These are phyloP conservation scores for Syncephalastrum sp. DNA, from an alignment of 371 early-diverging fungal species.

Conservation along the genomic window DNA sequence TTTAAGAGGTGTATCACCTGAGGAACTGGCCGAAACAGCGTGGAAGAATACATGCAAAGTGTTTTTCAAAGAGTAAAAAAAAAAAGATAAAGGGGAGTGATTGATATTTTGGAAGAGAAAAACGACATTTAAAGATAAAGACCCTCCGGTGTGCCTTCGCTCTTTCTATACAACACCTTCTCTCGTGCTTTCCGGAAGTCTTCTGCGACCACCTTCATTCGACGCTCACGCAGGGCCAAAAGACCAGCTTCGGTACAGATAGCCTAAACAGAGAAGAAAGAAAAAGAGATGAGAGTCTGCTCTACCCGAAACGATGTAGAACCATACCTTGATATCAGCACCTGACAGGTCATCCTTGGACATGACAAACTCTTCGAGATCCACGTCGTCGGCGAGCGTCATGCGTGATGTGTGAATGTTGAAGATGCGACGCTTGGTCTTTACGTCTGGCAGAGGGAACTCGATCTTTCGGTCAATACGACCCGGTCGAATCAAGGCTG, in stretches of 20 bases:
- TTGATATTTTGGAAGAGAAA: no score
- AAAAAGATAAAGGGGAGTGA: no score
- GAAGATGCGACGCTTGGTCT: constrained; percentile 99
- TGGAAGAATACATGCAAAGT: constrained; percentile 61
- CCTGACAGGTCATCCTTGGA: constrained; percentile 99
- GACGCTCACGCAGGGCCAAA: constrained; percentile 97
- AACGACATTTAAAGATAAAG: constrained; percentile 69
- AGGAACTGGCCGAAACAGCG: constrained; percentile 52
- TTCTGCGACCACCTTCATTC: constrained; percentile 98
- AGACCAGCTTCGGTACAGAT: constrained; percentile 99
- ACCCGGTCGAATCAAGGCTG: constrained; percentile 99
- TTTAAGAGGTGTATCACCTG: constrained; percentile 47
- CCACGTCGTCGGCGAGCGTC: constrained; percentile 97
- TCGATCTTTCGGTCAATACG: constrained; percentile 99
- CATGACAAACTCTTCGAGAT: constrained; percentile 98
- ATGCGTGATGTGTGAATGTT: constrained; percentile 98
- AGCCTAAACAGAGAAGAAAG: constrained; percentile 58
- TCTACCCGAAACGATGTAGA: background rate
- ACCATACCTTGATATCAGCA: constrained; percentile 95
- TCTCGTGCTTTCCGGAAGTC: constrained; percentile 99
- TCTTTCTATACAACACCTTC: constrained; percentile 99
- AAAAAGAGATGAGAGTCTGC: background rate
- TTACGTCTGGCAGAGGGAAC: constrained; percentile 99
- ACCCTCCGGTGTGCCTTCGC: constrained; percentile 98
- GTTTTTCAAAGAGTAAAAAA: constrained; percentile 33